Conservation (phyloP, 768 basidiomycete genomes). For the Favolaschia claudopus region DNA sequence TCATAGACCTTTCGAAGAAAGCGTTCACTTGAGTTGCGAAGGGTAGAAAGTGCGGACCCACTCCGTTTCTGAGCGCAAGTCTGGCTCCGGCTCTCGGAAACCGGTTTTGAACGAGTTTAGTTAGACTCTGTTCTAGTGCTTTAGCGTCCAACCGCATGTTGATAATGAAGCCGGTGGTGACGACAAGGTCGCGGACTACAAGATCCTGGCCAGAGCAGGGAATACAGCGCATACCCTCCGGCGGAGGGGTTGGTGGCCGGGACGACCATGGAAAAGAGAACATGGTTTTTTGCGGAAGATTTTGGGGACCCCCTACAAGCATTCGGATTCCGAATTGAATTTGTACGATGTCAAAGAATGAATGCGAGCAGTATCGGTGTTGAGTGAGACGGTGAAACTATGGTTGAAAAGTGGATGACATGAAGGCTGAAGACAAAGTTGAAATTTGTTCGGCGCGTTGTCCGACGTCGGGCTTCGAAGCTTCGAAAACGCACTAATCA, state of each 20-base stretch:
- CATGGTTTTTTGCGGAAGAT: not conserved
- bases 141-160: constrained; percentile 11
- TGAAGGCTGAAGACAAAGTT: too few relatives aligned
- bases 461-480: too few relatives aligned
- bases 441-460: too few relatives aligned
- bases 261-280: not conserved
- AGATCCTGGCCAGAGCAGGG: constrained; percentile 19
- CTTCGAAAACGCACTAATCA: too few relatives aligned
- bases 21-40: not conserved
- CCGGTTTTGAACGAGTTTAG: constrained; percentile 5
- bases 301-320: too few relatives aligned
- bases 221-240: constrained; percentile 3
- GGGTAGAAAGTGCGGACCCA: not conserved
- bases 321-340: too few relatives aligned
- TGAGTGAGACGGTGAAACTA: too few relatives aligned
- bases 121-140: constrained; percentile 9
- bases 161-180: constrained; percentile 19
- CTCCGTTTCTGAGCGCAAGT: constrained; percentile 16
- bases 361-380: not conserved
- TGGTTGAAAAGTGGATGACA: too few relatives aligned
- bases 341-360: too few relatives aligned
- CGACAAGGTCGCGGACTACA: not conserved
- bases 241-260: not conserved
- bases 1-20: constrained; percentile 6
- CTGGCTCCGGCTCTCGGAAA: constrained; percentile 22